Conservation (phyloP, 2,329 filamentous ascomycete species). For the Aulographum hederae region DNA sequence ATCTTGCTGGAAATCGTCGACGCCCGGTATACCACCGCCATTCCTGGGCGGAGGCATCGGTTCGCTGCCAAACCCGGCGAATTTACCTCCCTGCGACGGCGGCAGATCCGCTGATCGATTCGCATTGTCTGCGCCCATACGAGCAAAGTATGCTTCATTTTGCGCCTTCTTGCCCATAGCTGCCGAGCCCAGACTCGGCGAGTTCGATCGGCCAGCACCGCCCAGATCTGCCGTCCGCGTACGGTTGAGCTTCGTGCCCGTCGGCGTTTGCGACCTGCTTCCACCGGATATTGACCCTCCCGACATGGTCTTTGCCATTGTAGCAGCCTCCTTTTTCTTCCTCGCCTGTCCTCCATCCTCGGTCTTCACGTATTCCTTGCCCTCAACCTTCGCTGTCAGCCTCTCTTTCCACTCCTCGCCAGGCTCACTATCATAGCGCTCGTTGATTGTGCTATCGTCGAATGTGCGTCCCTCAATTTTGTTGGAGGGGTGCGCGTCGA, state of each 20-base stretch:
- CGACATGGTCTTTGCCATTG: constrained; percentile 11
- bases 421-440: constrained; percentile 74
- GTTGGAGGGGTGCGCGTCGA: constrained; percentile 39
- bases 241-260: too few species aligned
- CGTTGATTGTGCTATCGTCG: constrained; percentile 76
- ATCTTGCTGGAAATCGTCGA: constrained; percentile 85
- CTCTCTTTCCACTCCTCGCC: constrained; percentile 94
- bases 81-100: constrained; percentile 86
- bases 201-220: background rate
- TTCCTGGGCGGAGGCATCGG: constrained; percentile 28
- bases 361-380: constrained; percentile 59
- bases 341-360: constrained; percentile 36
- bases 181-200: constrained; percentile 14
- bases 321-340: constrained; percentile 11
- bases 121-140: constrained; percentile 69
- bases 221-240: constrained; percentile 13
- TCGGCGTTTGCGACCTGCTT: constrained; percentile 19
- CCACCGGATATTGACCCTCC: constrained; percentile 17
- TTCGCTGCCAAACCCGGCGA: constrained; percentile 72
- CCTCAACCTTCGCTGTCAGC: constrained; percentile 73
- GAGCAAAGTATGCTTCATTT: constrained; percentile 83
- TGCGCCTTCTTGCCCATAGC: constrained; percentile 32
- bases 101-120: constrained; percentile 53
- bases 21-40: constrained; percentile 35
- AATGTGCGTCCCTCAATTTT: constrained; percentile 35